These are phyloP conservation scores for Solanum gracilifrons DNA, from an alignment of 257 asterid genomes.

Conservation along the genomic window DNA sequence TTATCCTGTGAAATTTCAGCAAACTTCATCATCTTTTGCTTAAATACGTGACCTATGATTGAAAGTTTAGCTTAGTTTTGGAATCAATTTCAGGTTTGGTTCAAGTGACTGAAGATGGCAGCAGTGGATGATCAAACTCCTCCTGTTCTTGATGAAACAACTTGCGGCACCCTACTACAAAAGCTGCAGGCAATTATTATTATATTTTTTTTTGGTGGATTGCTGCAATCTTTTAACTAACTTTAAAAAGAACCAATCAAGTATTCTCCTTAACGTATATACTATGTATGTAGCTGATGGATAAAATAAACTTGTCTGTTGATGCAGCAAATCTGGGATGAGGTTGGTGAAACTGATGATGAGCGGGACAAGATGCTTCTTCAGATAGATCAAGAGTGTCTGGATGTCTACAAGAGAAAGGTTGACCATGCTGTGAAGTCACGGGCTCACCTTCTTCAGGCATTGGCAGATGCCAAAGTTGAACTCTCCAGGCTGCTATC, in stretches of 20 bases:
- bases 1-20: not conserved
- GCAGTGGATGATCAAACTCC: constrained; percentile 42
- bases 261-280: not conserved
- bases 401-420: constrained; percentile 88
- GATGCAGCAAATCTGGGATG: constrained; percentile 91
- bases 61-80: not conserved
- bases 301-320: not conserved
- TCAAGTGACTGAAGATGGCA: constrained; percentile 44
- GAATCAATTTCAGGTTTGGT: constrained; percentile 2
- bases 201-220: not conserved
- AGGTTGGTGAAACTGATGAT: constrained; percentile 84
- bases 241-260: not conserved
- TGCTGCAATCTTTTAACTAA: not conserved
- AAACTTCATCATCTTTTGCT: not conserved
- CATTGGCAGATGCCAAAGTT: constrained; percentile 80
- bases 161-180: constrained; percentile 77
- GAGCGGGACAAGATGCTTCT: constrained; percentile 83
- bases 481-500: constrained; percentile 78
- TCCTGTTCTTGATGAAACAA: constrained; percentile 34
- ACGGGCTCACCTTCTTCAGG: constrained; percentile 74
- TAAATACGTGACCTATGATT: not conserved
- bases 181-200: constrained; percentile 58
- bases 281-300: not conserved
- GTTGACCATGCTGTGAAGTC: constrained; percentile 87
- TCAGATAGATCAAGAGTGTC: constrained; percentile 85